A percentile compares a stretch with the other conserved stretches of the same genome.
Conservation (phyloP, 192 early-diverging fungal genomes). For the Mortierella alpina region DNA sequence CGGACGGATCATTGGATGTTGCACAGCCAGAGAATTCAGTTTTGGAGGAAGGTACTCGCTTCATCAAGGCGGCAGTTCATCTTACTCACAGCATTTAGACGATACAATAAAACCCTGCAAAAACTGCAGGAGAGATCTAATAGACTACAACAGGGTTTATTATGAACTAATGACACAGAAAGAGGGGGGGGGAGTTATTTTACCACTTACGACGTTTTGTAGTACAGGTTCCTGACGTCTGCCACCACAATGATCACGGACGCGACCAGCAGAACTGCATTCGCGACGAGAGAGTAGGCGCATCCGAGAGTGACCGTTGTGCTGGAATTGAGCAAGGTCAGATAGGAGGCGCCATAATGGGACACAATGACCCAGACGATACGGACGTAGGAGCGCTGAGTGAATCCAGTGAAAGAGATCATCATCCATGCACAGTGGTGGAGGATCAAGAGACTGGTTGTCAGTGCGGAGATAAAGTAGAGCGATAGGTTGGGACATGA, state of each 20-base stretch:
- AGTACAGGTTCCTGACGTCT: slow-evolving; percentile 34
- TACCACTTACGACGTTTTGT: slow-evolving; percentile 12
- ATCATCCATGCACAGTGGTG: slow-evolving; percentile 82
- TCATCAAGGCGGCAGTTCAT: too few species aligned
- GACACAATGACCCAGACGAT: slow-evolving; percentile 64
- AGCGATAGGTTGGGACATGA: slow-evolving; percentile 70
- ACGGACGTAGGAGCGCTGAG: slow-evolving; percentile 54
- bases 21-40: too few species aligned
- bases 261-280: slow-evolving; percentile 23
- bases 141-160: too few species aligned
- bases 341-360: slow-evolving; percentile 78
- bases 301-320: slow-evolving; percentile 27
- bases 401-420: slow-evolving; percentile 78
- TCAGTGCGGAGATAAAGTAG: slow-evolving; percentile 78
- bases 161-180: neutral
- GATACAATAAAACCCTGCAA: too few species aligned
- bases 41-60: too few species aligned
- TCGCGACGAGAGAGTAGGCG: slow-evolving; percentile 36
- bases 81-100: too few species aligned
- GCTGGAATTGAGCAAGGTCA: slow-evolving; percentile 45
- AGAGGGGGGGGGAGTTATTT: neutral
- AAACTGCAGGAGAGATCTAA: too few species aligned
- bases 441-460: slow-evolving; percentile 75
- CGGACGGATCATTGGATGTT: too few species aligned
- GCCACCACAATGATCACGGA: slow-evolving; percentile 26